phyloP scores from a whole-genome alignment of 192 early-diverging fungal genomes.

The Podila epicladia region DNA sequence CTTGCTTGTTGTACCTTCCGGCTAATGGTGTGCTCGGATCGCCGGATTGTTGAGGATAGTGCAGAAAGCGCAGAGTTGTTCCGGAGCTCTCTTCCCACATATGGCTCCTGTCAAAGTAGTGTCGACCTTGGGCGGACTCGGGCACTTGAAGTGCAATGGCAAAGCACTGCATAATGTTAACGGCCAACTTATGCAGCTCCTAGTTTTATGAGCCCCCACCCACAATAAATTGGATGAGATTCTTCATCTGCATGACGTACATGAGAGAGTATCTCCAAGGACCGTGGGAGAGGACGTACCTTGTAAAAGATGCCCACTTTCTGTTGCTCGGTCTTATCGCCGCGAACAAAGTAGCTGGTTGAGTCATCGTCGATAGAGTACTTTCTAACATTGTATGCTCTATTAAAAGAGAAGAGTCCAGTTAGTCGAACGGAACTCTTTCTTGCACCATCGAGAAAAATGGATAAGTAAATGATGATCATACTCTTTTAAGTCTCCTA shows the following conservation, averaged over 20 bases:
- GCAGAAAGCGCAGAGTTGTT: slow-evolving; percentile 64
- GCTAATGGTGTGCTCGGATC: slow-evolving; percentile 59
- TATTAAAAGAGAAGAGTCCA: slow-evolving; percentile 5
- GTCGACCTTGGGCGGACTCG: slow-evolving; percentile 58
- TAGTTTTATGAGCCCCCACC: slow-evolving; percentile 11
- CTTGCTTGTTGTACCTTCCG: slow-evolving; percentile 50
- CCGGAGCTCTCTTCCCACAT: slow-evolving; percentile 55
- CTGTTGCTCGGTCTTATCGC: slow-evolving; percentile 32
- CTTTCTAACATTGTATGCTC: slow-evolving; percentile 67
- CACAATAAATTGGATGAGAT: not conserved
- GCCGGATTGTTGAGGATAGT: slow-evolving; percentile 65
- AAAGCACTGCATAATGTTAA: slow-evolving; percentile 64
- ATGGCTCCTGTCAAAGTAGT: slow-evolving; percentile 62
- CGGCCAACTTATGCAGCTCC: slow-evolving; percentile 57
- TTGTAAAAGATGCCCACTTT: slow-evolving; percentile 45
- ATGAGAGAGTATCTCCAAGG: not conserved
- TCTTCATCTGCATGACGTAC: not conserved
- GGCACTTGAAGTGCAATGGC: slow-evolving; percentile 71
- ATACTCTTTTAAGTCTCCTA: slow-evolving; percentile 73
- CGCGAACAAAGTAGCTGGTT: slow-evolving; percentile 40
- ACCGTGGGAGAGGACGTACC: slow-evolving; percentile 2
- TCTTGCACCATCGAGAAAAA: not conserved
- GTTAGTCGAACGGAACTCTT: not conserved
- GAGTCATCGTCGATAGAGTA: slow-evolving; percentile 48
- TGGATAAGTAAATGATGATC: not conserved